Conservation (phyloP, 1,139 yeast species). For the Pichia sp. region DNA sequence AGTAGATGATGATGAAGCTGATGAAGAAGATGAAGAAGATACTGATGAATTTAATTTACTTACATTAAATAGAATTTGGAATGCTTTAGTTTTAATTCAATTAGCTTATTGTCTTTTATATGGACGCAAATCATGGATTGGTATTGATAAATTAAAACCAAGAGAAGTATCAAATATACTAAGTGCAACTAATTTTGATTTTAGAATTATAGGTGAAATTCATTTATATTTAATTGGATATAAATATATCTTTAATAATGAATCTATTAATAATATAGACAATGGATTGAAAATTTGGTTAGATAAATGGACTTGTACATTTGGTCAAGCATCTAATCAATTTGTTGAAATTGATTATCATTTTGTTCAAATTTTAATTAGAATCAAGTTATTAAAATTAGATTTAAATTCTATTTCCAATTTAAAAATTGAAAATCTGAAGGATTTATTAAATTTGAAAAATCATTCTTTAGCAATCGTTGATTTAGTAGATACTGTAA, state of each 20-base stretch:
- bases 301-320: slow-evolving; percentile 65
- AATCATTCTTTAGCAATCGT: slow-evolving; percentile 6
- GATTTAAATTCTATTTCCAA: slow-evolving; percentile 17
- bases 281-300: slow-evolving; percentile 48
- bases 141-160: slow-evolving; percentile 20
- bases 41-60: slow-evolving; percentile 28
- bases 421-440: neutral
- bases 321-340: slow-evolving; percentile 69
- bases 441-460: slow-evolving; percentile 5
- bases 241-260: slow-evolving; percentile 44
- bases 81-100: slow-evolving; percentile 68
- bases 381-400: slow-evolving; percentile 29
- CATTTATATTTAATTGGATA: slow-evolving; percentile 58
- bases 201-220: slow-evolving; percentile 77
- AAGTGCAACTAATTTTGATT: slow-evolving; percentile 73
- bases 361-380: slow-evolving; percentile 52
- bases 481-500: slow-evolving; percentile 37
- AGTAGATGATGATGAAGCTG: slow-evolving; percentile 5
- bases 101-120: slow-evolving; percentile 61
- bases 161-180: slow-evolving; percentile 43
- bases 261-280: slow-evolving; percentile 11
- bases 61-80: slow-evolving; percentile 39
- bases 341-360: slow-evolving; percentile 72
- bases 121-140: slow-evolving; percentile 53
- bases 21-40: slow-evolving; percentile 28